Evolutionary conservation across 164 flowering plant genomes (phyloP).

Genomic region (Magnolia changhungtana): DNA sequence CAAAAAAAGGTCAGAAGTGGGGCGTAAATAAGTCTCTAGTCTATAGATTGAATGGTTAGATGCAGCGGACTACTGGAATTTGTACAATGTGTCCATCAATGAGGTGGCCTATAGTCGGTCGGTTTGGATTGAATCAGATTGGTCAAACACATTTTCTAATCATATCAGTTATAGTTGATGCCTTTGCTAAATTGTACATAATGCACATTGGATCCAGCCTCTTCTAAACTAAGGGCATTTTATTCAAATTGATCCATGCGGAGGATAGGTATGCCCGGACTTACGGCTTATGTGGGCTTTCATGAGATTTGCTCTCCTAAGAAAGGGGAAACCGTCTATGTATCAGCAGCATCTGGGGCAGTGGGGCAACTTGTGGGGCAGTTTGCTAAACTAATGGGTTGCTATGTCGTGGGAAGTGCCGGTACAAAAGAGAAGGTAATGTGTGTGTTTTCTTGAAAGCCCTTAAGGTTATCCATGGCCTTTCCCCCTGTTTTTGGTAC

Average conservation of each 20-base stretch:
- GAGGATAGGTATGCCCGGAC: slow-evolving; percentile 48
- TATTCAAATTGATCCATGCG: neutral
- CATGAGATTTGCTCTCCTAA: slow-evolving; percentile 46
- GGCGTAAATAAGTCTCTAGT: no score
- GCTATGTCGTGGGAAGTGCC: slow-evolving; percentile 68
- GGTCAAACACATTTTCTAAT: neutral
- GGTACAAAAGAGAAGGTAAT: slow-evolving; percentile 53
- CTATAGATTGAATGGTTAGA: no score
- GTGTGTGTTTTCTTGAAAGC: neutral
- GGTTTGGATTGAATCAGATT: neutral
- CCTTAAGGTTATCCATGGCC: neutral
- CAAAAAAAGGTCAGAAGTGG: no score
- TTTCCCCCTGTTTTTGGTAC: neutral
- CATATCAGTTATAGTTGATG: no score
- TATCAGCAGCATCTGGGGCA: slow-evolving; percentile 63
- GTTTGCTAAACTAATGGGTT: slow-evolving; percentile 48
- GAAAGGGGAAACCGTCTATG: slow-evolving; percentile 44
- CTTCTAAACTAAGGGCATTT: neutral
- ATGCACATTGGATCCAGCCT: neutral
- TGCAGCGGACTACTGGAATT: neutral
- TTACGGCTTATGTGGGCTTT: slow-evolving; percentile 59
- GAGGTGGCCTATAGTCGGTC: neutral
- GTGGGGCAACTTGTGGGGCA: slow-evolving; percentile 65
- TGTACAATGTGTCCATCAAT: neutral
- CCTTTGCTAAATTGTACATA: no score